Conservation (phyloP, 2,329 filamentous ascomycete species). For the Curvularia spicifera region DNA sequence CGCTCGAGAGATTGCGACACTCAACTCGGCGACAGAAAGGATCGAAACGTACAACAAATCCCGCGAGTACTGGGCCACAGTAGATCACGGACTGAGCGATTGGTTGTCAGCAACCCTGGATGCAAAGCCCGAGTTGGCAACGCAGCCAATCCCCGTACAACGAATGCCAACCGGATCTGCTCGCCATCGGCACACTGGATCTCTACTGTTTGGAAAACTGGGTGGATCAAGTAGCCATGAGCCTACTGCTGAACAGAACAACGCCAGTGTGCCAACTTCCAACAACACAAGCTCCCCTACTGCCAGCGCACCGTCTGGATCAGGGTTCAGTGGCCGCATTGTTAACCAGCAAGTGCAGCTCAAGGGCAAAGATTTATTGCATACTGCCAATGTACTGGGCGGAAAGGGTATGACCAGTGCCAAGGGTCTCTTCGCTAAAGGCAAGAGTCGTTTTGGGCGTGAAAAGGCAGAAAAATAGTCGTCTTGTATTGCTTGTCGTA, state of each 20-base stretch:
- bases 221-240: conserved; percentile 31
- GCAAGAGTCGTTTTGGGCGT: conserved; percentile 78
- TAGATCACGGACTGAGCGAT: conserved; percentile 75
- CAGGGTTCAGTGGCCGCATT: conserved; percentile 30
- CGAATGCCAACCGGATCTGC: conserved; percentile 36
- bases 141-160: conserved; percentile 27
- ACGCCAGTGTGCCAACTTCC: conserved; percentile 38
- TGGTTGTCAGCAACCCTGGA: conserved; percentile 62
- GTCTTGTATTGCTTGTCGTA: conserved; percentile 26
- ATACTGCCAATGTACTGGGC: conserved; percentile 75
- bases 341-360: conserved; percentile 64
- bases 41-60: conserved; percentile 77
- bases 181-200: conserved; percentile 46
- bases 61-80: conserved; percentile 70
- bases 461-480: conserved; percentile 87
- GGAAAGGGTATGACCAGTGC: conserved; percentile 78
- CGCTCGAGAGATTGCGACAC: conserved; percentile 79
- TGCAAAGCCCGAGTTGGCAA: conserved; percentile 60
- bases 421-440: conserved; percentile 89
- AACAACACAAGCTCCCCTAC: conserved; percentile 32
- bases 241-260: conserved; percentile 29
- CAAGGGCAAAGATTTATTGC: conserved; percentile 87
- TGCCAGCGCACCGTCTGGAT: conserved; percentile 24
- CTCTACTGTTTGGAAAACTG: conserved; percentile 48
- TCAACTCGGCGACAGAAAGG: conserved; percentile 70